Base-by-base conservation (phyloP, 202 grass and related monocot genomes). In the Musa balbisiana region DNA sequence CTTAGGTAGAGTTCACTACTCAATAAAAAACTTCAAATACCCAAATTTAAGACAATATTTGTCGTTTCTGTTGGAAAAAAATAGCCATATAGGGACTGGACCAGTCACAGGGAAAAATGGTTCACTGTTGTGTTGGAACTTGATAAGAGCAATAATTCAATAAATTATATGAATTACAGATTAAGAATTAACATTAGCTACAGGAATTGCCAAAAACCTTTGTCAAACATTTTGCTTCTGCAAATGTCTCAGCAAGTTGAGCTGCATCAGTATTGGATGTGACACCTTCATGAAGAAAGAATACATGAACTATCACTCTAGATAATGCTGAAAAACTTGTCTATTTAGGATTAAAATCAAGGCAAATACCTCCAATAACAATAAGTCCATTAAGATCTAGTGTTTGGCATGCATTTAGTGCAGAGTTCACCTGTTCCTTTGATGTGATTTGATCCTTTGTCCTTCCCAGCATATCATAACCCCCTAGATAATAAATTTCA, bases 211-310 rank as follows among this genome's bases (percentile, higher is more conserved):
- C 33, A 6, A 43, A 43, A 43, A 74, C 72, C 72, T 74, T 74
- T 59, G 72, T 74, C 9, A 23, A 29, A 53, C 72, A 74, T 19
- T 74, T 74, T 2, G 72, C 72, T 59, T 74, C 72, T 60, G 53
- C 72, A 74, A 74, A 74, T 60, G 72, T 74, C 23, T 74, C 72
- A 55, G 72, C 72, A 27, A 74, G 72, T 21, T 74, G 72, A 74
- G 72, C 72, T 59, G 72, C 72, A 74, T 74, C 72, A 59, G 72
- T 74, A 58, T 74, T 29, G 13, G 72, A 74, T 24, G 72, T 74
- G 15, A 59, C 52, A 59, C 72, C 72, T 74, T 74, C 23, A 29
- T 43, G 54, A 11, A 29, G 54, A 74, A 74, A 56, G 52, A 60
- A 43, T 43, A 43, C 33, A 43, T 43, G 33, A 43, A 43, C 5